phyloP scores from a whole-genome alignment of 1,284 basidiomycete genomes.

The Papiliotrema laurentii region DNA sequence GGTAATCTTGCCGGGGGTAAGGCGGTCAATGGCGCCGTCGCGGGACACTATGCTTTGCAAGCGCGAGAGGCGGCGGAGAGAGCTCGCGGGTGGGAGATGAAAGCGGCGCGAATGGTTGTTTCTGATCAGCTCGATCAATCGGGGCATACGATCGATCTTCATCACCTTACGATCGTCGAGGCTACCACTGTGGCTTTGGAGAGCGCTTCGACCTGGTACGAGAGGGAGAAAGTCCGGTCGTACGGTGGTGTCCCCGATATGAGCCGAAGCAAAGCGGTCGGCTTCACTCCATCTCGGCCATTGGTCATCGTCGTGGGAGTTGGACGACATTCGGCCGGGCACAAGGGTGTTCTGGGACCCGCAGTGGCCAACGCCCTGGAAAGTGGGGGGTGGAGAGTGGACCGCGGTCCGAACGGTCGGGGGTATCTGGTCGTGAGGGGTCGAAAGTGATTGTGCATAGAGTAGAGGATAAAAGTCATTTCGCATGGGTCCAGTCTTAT shows the following conservation, averaged over 20 bases:
- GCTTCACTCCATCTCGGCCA: conserved; percentile 1
- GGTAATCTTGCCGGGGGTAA: conserved; percentile 14
- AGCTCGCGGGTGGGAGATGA: conserved; percentile 36
- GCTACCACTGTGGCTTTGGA: conserved; percentile 32
- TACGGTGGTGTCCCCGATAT: conserved; percentile 63
- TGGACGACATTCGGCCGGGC: conserved; percentile 40
- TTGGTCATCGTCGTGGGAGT: conserved; percentile 41
- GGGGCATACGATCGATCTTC: conserved; percentile 32
- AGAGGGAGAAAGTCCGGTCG: conserved; percentile 62
- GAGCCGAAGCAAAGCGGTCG: conserved; percentile 9
- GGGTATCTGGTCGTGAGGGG: conserved; percentile 41
- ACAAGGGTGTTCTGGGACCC: conserved; percentile 40
- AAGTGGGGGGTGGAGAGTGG: conserved; percentile 38
- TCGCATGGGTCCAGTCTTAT: too few relatives aligned
- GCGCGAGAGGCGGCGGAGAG: conserved; percentile 31
- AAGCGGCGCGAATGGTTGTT: conserved; percentile 38
- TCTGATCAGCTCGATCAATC: conserved; percentile 20
- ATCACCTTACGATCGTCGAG: conserved; percentile 39
- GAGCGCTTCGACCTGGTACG: conserved; percentile 44
- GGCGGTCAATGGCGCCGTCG: conserved; percentile 23
- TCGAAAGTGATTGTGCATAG: conserved; percentile 5
- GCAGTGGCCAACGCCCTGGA: conserved; percentile 34
- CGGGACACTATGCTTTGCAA: conserved; percentile 39
- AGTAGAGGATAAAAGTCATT: too few relatives aligned
- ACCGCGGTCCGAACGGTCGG: conserved; percentile 25